A percentile compares a stretch with the other conserved stretches of the same genome.
phyloP scores from a whole-genome alignment of 306 rosid species.

The Prunus mume region DNA sequence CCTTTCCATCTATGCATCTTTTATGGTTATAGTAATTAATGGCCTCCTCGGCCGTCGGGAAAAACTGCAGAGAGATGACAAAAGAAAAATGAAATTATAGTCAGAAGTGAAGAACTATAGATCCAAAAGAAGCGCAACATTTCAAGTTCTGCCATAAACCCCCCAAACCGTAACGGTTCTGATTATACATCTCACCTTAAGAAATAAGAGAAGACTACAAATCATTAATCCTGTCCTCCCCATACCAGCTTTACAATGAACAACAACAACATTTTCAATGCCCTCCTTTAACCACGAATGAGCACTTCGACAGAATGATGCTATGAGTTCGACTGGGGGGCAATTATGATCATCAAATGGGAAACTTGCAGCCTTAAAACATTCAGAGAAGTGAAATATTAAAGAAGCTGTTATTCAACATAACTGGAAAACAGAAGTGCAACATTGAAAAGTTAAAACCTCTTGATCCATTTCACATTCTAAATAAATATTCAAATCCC shows the following conservation, averaged over 20 bases:
- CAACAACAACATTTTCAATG: conserved; percentile 87
- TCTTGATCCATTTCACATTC: background rate
- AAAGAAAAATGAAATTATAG: conserved; percentile 12
- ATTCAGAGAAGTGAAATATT: conserved; percentile 24
- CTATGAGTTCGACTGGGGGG: conserved; percentile 80
- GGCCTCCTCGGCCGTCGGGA: conserved; percentile 80
- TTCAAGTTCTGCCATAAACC: background rate
- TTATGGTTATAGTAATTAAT: conserved; percentile 75
- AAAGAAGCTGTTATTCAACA: conserved; percentile 25
- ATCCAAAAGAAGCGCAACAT: conserved; percentile 2
- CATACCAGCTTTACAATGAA: conserved; percentile 99
- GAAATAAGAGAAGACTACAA: conserved; percentile 84
- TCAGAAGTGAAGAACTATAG: background rate
- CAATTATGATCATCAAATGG: conserved; percentile 96
- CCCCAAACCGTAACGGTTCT: conserved; percentile 12
- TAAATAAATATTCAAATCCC: background rate
- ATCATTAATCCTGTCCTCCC: conserved; percentile 97
- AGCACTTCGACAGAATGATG: conserved; percentile 89
- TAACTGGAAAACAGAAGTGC: conserved; percentile 15
- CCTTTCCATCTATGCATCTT: conserved; percentile 94
- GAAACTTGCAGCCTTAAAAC: conserved; percentile 82
- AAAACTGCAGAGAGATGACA: conserved; percentile 58
- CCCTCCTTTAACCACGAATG: conserved; percentile 93
- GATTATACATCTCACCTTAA: conserved; percentile 54
- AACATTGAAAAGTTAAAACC: conserved; percentile 1